A percentile compares a stretch with the other conserved stretches of the same genome.
These are phyloP conservation scores for Iris macrosiphon DNA, from an alignment of 106 monocot species.

Conservation along the genomic window DNA sequence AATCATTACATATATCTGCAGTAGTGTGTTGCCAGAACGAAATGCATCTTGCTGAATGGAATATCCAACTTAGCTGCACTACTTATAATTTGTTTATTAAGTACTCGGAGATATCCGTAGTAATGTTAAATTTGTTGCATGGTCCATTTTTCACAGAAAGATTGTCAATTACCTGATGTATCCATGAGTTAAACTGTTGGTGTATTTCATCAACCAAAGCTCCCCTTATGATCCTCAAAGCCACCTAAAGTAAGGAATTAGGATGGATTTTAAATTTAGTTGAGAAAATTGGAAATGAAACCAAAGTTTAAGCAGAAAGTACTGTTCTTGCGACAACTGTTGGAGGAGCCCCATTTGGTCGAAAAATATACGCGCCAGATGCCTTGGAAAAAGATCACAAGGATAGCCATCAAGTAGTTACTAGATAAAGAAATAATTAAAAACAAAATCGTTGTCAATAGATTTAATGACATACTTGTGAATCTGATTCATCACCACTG, in stretches of 20 bases:
- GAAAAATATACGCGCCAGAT: slow-evolving; percentile 80
- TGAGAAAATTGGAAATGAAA: background rate
- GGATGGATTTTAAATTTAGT: too few species aligned
- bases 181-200: too few species aligned
- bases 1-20: too few species aligned
- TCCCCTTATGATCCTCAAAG: slow-evolving; percentile 35
- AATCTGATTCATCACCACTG: slow-evolving; percentile 36
- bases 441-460: background rate
- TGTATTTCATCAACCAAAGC: slow-evolving; percentile 52
- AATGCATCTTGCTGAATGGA: too few species aligned
- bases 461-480: slow-evolving; percentile 28
- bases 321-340: slow-evolving; percentile 43
- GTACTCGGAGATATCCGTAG: too few species aligned
- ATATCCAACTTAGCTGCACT: too few species aligned
- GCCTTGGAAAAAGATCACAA: slow-evolving; percentile 26
- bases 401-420: background rate
- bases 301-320: slow-evolving; percentile 2
- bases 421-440: background rate
- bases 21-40: too few species aligned
- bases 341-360: slow-evolving; percentile 60
- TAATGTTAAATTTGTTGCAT: too few species aligned
- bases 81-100: too few species aligned
- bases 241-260: slow-evolving; percentile 20
- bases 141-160: too few species aligned
- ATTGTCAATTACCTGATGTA: too few species aligned